Evolutionary conservation across 768 basidiomycete genomes (phyloP).

Genomic region (Psilocybe sp.): DNA sequence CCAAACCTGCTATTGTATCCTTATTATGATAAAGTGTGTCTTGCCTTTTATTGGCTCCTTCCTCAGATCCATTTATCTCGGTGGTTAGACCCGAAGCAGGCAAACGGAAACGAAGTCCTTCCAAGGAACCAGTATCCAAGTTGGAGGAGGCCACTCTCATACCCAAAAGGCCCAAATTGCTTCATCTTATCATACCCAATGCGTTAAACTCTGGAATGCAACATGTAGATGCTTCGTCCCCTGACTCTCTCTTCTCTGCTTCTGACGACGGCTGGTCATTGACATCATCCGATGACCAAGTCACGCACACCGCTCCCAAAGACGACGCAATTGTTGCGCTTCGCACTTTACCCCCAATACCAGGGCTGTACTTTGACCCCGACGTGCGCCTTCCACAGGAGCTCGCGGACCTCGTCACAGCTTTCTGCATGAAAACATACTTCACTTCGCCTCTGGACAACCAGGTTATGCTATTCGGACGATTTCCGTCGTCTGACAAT

Average conservation of each 20-base stretch:
- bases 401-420: slow-evolving; percentile 45
- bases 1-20: no score
- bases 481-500: slow-evolving; percentile 23
- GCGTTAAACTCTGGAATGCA: slow-evolving; percentile 9
- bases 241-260: slow-evolving; percentile 7
- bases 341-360: slow-evolving; percentile 51
- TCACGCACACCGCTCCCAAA: neutral
- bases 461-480: slow-evolving; percentile 87
- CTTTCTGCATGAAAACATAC: slow-evolving; percentile 56
- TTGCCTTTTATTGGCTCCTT: no score
- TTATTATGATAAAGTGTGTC: no score
- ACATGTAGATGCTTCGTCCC: neutral
- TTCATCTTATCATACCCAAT: slow-evolving; percentile 16
- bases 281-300: neutral
- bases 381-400: slow-evolving; percentile 46
- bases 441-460: slow-evolving; percentile 53
- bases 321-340: slow-evolving; percentile 21
- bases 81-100: neutral
- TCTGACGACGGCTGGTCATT: slow-evolving; percentile 2
- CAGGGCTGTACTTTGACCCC: slow-evolving; percentile 63
- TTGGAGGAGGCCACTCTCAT: neutral
- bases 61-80: neutral
- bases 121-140: slow-evolving; percentile 1
- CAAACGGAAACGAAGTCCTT: slow-evolving; percentile 14
- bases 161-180: slow-evolving; percentile 9